Conservation (phyloP, 106 monocot genomes). For the Apostasia shenzhenica region DNA sequence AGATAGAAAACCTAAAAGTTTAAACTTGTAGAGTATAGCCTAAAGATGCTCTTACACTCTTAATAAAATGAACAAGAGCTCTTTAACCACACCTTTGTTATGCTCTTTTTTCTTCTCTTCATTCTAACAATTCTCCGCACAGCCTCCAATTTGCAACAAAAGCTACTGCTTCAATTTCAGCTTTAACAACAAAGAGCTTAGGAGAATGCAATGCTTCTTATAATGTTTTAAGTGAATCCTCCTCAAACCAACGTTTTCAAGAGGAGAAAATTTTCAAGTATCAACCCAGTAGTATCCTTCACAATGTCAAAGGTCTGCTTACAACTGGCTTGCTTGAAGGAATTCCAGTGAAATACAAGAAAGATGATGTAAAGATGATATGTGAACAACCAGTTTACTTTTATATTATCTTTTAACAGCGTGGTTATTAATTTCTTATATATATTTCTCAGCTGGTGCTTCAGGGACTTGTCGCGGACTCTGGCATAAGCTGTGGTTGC, state of each 20-base stretch:
- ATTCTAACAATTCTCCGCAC: too few species aligned
- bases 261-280: background rate
- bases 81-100: too few species aligned
- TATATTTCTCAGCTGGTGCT: slow-evolving; percentile 1
- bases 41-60: too few species aligned
- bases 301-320: slow-evolving; percentile 29
- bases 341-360: slow-evolving; percentile 31
- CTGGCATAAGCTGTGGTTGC: background rate
- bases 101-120: too few species aligned
- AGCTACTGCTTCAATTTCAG: background rate
- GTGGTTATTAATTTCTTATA: background rate
- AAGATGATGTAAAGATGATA: slow-evolving; percentile 14
- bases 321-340: slow-evolving; percentile 49
- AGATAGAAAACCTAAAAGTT: too few species aligned
- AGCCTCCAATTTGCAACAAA: background rate
- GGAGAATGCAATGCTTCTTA: slow-evolving; percentile 1
- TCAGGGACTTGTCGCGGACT: background rate
- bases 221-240: background rate
- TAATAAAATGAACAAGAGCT: too few species aligned
- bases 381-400: background rate
- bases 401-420: background rate
- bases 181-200: background rate
- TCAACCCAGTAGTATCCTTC: background rate
- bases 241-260: background rate
- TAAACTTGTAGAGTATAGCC: too few species aligned